Conservation (phyloP, 768 basidiomycete genomes). For the Phlebiopsis gigantea region DNA sequence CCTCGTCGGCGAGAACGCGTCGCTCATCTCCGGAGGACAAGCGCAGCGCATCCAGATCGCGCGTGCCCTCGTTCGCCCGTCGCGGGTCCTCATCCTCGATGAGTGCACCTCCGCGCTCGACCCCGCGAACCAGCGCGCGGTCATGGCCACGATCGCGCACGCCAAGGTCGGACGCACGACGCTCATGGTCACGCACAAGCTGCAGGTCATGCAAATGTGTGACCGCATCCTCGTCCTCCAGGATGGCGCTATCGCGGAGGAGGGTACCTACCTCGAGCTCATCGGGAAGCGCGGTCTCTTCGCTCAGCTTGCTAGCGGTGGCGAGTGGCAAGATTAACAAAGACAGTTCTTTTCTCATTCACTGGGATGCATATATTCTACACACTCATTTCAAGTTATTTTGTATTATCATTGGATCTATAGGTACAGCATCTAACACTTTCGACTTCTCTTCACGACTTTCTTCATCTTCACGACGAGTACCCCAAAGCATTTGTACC, state of each 20-base stretch:
- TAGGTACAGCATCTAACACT: background rate
- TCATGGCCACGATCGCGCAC: constrained; percentile 68
- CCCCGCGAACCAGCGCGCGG: constrained; percentile 72
- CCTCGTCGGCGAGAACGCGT: constrained; percentile 83
- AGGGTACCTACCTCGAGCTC: constrained; percentile 71
- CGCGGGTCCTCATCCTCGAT: constrained; percentile 78
- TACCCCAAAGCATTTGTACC: background rate
- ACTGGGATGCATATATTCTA: background rate
- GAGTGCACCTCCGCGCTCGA: constrained; percentile 96
- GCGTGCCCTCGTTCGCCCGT: constrained; percentile 73
- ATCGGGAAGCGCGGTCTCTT: constrained; percentile 67
- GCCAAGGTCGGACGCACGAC: constrained; percentile 74
- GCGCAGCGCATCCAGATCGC: constrained; percentile 92
- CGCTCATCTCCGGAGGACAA: constrained; percentile 91
- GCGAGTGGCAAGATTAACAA: constrained; percentile 54
- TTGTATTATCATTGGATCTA: constrained; percentile 1
- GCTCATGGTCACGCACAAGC: constrained; percentile 90
- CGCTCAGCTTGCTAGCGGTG: constrained; percentile 71
- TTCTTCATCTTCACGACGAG: background rate
- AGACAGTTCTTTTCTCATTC: background rate
- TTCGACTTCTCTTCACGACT: background rate
- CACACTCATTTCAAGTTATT: constrained; percentile 3
- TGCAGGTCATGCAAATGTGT: constrained; percentile 87
- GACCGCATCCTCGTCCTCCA: constrained; percentile 81
- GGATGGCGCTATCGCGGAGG: constrained; percentile 72